Base-by-base conservation (phyloP, 768 basidiomycete species). In the Boletus vermiculosoides region DNA sequence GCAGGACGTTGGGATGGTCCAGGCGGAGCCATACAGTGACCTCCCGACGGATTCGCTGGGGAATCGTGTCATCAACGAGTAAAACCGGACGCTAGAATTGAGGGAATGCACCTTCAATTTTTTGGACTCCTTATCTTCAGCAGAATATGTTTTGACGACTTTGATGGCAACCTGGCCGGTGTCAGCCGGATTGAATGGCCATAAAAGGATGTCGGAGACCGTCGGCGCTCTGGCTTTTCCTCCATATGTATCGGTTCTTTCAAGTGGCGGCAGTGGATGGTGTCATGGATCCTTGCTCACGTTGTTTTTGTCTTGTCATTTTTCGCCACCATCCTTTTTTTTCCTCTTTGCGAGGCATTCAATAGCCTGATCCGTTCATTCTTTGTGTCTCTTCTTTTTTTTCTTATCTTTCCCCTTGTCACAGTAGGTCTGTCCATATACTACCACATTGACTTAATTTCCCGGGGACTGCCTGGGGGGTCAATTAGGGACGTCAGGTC, bases 381-480 rank as follows among this genome's bases (percentile, higher is more conserved):
- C 18, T 46, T 3, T 65, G 53, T 55, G 22, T 55, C 16, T 36
- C 22, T 31, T 37, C 18, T 42, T 31, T n/a, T 16, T 36, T 49
- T 25, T 25, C 44, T 22, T 23, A 34, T 34, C 3, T 42, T 34
- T 9, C 25, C 49, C 41, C 30, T 20, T 65, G 65, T 66, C 66
- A 57, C 55, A 57, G 55, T 66, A 68, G 63, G 47, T 54, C 55
- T 65, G 61, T 65, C 5, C 46, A 61, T 66, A 66, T 50, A 65
- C 54, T 64, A 57, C n/a, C n/a, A n/a, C 54, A 52, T 54, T 61
- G 65, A 65, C 64, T 56, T 64, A 57, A 57, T 63, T 30, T 59
- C 20, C 50, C 18, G 65, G 65, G 55, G 55, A 48, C 20, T 31
- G 15, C 8, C 22, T 13, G 15, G 33, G 46, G 40, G 23, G 28